Conservation (phyloP, 495 filamentous ascomycete genomes). For the Penicillium pancosmium region DNA sequence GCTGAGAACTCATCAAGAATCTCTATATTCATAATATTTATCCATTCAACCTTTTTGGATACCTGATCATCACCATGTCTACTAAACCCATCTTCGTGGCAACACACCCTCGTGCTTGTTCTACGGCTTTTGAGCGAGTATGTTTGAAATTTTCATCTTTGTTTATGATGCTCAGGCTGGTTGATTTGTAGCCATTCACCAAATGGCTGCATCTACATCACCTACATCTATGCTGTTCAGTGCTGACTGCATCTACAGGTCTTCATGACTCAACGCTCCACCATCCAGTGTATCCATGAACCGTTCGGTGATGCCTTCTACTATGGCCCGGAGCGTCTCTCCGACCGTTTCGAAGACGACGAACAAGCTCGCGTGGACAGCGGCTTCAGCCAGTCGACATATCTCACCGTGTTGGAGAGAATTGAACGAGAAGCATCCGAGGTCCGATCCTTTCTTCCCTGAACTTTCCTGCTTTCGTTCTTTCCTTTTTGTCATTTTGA, state of each 20-base stretch:
- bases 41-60: constrained; percentile 3
- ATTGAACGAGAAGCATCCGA: constrained; percentile 67
- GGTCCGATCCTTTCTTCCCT: constrained; percentile 53
- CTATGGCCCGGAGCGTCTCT: constrained; percentile 86
- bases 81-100: constrained; percentile 86
- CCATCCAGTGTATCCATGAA: constrained; percentile 83
- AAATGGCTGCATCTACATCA: neutral
- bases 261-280: constrained; percentile 89
- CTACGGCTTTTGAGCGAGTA: constrained; percentile 94
- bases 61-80: constrained; percentile 58
- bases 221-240: neutral
- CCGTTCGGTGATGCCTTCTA: constrained; percentile 97
- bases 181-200: neutral
- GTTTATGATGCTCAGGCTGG: neutral
- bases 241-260: constrained; percentile 56
- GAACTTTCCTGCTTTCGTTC: constrained; percentile 19
- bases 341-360: constrained; percentile 73
- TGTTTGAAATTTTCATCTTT: constrained; percentile 22
- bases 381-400: constrained; percentile 78
- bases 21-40: neutral
- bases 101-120: constrained; percentile 91
- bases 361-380: constrained; percentile 66
- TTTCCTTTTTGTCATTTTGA: neutral
- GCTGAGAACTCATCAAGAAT: no score
- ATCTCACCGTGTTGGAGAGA: constrained; percentile 70